Percentiles rank a stretch among this genome's conserved stretches.
Conservation (phyloP, 805 yeast genomes). For the Lipomyces spencermartinsiae region DNA sequence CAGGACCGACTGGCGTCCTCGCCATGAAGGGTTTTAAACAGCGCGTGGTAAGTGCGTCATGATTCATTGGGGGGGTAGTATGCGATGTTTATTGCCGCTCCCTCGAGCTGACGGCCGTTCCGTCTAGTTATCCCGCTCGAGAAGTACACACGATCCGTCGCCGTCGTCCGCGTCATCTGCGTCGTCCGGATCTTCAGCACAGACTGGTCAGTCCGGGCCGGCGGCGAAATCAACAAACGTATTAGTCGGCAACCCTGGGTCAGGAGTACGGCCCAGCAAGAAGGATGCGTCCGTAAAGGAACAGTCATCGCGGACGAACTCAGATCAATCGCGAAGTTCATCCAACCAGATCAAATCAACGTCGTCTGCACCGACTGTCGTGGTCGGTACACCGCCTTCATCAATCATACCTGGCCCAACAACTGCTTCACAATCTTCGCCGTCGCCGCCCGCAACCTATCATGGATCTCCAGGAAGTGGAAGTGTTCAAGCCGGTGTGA, state of each 20-base stretch:
- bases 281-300: conserved; percentile 12
- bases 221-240: conserved; percentile 9
- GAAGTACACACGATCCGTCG: conserved; percentile 38
- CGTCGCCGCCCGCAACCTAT: conserved; percentile 8
- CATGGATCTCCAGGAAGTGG: conserved; percentile 21
- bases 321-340: not conserved
- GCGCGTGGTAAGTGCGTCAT: conserved; percentile 39
- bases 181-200: conserved; percentile 18
- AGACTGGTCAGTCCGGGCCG: conserved; percentile 13
- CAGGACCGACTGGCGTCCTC: conserved; percentile 12
- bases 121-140: conserved; percentile 39
- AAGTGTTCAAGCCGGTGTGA: not conserved
- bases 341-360: conserved; percentile 12
- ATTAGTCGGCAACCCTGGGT: not conserved
- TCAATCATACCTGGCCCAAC: not conserved
- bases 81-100: not conserved
- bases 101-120: not conserved
- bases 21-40: conserved; percentile 44
- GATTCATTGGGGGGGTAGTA: not conserved
- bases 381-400: not conserved
- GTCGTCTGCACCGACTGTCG: conserved; percentile 17
- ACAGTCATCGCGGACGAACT: not conserved
- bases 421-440: conserved; percentile 12
- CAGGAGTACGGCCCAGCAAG: conserved; percentile 13
- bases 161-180: conserved; percentile 12